Percentiles rank a stretch among this genome's conserved stretches.
These are phyloP conservation scores for Xylariaceae sp. DNA, from an alignment of 2,329 filamentous ascomycete species.

Conservation along the genomic window DNA sequence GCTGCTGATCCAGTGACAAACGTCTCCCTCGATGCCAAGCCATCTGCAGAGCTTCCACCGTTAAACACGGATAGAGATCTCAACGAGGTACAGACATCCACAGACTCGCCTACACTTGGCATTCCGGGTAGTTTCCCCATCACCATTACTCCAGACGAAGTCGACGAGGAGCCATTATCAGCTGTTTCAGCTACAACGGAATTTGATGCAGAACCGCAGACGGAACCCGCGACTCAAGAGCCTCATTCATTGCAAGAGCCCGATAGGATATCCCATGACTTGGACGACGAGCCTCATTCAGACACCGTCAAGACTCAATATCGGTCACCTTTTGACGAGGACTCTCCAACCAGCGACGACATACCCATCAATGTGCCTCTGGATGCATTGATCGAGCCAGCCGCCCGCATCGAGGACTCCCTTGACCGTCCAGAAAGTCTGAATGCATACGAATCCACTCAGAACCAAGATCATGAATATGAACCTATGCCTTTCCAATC, in stretches of 20 bases:
- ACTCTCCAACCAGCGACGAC: conserved; percentile 34
- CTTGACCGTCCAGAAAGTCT: conserved; percentile 24
- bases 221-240: conserved; percentile 44
- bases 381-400: conserved; percentile 29
- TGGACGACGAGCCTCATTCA: conserved; percentile 19
- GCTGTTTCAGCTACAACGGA: conserved; percentile 62
- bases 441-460: conserved; percentile 26
- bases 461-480: conserved; percentile 36
- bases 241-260: conserved; percentile 20
- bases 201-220: conserved; percentile 70
- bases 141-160: conserved; percentile 34
- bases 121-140: conserved; percentile 60
- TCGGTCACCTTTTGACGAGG: conserved; percentile 49
- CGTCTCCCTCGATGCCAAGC: conserved; percentile 12
- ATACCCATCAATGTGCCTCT: conserved; percentile 40
- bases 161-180: conserved; percentile 52
- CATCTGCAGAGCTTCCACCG: conserved; percentile 16
- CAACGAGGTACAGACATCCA: conserved; percentile 10
- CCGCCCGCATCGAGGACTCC: conserved; percentile 23
- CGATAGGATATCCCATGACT: conserved; percentile 10
- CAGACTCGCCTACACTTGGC: conserved; percentile 63
- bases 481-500: conserved; percentile 39
- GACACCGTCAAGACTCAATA: conserved; percentile 40
- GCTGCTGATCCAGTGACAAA: conserved; percentile 12
- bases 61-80: conserved; percentile 15